Conservation (phyloP, 1,284 basidiomycete genomes). For the Mycena sp. region DNA sequence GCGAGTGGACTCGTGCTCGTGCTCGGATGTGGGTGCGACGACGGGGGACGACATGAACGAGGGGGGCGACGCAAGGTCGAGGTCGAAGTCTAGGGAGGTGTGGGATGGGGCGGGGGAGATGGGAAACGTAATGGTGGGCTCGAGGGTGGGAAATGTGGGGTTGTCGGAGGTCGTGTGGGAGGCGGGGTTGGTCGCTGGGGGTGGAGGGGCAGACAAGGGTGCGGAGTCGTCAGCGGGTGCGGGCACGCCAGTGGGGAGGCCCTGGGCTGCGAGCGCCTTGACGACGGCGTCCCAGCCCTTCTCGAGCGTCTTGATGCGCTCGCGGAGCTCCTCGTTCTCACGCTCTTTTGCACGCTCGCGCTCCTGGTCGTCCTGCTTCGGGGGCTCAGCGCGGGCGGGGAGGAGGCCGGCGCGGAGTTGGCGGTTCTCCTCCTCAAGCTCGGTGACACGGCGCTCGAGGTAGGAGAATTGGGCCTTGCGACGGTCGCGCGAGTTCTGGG, state of each 20-base stretch:
- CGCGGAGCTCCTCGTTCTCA: conserved; percentile 79
- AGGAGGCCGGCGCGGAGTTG: conserved; percentile 76
- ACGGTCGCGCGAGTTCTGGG: conserved; percentile 84
- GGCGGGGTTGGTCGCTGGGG: conserved; percentile 29
- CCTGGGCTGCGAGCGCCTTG: conserved; percentile 75
- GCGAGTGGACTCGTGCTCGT: conserved; percentile 76
- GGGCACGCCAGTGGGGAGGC: conserved; percentile 49
- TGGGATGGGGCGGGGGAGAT: conserved; percentile 61
- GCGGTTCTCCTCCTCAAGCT: conserved; percentile 88
- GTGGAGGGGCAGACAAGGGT: conserved; percentile 26
- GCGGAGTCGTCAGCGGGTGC: conserved; percentile 35
- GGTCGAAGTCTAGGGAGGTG: conserved; percentile 46
- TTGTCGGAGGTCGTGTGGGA: too few species aligned
- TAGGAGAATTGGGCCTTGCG: conserved; percentile 78
- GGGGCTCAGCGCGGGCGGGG: conserved; percentile 54
- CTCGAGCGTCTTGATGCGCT: conserved; percentile 80
- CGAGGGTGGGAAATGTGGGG: conserved; percentile 26
- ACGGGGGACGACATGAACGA: conserved; percentile 42
- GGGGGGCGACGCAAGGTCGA: conserved; percentile 47
- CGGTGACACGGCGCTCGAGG: conserved; percentile 81
- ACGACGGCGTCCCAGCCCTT: conserved; percentile 82
- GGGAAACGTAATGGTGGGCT: conserved; percentile 46
- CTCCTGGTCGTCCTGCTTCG: conserved; percentile 38
- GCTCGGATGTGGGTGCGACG: conserved; percentile 39
- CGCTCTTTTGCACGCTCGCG: conserved; percentile 60